Conservation (phyloP, 169 alveolate genomes). For the Eimeria sp. region DNA sequence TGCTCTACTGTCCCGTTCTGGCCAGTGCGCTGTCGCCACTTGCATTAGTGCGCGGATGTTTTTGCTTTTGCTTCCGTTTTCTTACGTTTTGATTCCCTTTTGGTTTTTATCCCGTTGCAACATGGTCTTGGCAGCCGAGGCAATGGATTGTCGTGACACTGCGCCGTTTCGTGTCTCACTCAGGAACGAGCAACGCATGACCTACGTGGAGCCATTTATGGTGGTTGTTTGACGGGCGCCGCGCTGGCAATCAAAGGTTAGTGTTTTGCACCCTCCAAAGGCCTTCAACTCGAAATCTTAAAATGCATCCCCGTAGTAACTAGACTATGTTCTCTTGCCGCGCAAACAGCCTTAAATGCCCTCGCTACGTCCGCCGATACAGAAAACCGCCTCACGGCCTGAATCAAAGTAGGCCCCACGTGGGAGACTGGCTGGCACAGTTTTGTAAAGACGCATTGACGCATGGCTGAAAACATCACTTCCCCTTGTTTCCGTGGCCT, state of each 20-base stretch:
- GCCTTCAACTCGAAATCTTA: not conserved
- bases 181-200: constrained; percentile 87
- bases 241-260: constrained; percentile 85
- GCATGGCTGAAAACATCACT: not conserved
- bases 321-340: not conserved
- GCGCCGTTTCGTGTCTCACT: constrained; percentile 68
- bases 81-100: not conserved
- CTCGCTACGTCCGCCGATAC: not conserved
- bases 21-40: not conserved
- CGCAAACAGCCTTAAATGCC: not conserved
- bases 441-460: not conserved
- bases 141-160: constrained; percentile 71
- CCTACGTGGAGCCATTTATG: constrained; percentile 88
- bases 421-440: not conserved
- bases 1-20: not conserved
- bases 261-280: not conserved
- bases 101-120: not conserved
- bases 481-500: not conserved
- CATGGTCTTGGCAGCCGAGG: constrained; percentile 74
- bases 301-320: not conserved
- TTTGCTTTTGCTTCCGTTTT: not conserved
- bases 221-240: constrained; percentile 92
- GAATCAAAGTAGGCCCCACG: not conserved
- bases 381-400: not conserved
- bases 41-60: not conserved